Percentiles rank a stretch among this genome's conserved stretches.
These are phyloP conservation scores for Fusarium devonianum DNA, from an alignment of 2,329 filamentous ascomycete species.

Conservation along the genomic window DNA sequence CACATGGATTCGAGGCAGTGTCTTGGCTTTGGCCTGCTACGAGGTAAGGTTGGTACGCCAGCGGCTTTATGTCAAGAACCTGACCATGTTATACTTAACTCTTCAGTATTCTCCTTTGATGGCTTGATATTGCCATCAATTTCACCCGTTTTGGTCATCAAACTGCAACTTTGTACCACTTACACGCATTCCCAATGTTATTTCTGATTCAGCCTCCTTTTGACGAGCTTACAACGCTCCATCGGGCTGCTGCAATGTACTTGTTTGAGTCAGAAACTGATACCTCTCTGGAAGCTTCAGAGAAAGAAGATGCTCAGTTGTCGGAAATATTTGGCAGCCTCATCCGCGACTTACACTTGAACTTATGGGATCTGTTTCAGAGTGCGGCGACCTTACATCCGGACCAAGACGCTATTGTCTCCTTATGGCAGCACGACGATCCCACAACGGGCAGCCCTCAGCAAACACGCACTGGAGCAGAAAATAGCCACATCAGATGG, in stretches of 20 bases:
- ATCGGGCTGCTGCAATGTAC: too few relatives aligned
- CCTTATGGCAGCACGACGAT: conserved; percentile 44
- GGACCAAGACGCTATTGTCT: conserved; percentile 47
- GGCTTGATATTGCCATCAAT: background rate
- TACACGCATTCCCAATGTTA: conserved; percentile 24
- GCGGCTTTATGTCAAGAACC: conserved; percentile 12
- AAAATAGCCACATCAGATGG: conserved; percentile 39
- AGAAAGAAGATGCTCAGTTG: conserved; percentile 7
- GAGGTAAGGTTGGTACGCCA: conserved; percentile 7
- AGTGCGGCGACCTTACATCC: conserved; percentile 40
- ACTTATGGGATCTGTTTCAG: conserved; percentile 46
- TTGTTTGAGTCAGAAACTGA: too few relatives aligned
- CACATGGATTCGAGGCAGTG: conserved; percentile 27
- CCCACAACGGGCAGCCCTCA: conserved; percentile 4
- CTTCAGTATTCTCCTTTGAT: conserved; percentile 15
- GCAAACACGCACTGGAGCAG: background rate
- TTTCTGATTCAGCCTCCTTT: conserved; percentile 33
- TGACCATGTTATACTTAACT: conserved; percentile 31
- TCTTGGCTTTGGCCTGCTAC: conserved; percentile 23
- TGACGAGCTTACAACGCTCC: too few relatives aligned
- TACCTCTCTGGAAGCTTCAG: conserved; percentile 7
- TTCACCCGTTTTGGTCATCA: background rate
- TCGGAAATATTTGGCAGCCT: conserved; percentile 43
- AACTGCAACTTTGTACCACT: conserved; percentile 13
- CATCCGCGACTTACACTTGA: conserved; percentile 40